Conservation (phyloP, 345 rosid genomes). For the Rhodamnia argentea region DNA sequence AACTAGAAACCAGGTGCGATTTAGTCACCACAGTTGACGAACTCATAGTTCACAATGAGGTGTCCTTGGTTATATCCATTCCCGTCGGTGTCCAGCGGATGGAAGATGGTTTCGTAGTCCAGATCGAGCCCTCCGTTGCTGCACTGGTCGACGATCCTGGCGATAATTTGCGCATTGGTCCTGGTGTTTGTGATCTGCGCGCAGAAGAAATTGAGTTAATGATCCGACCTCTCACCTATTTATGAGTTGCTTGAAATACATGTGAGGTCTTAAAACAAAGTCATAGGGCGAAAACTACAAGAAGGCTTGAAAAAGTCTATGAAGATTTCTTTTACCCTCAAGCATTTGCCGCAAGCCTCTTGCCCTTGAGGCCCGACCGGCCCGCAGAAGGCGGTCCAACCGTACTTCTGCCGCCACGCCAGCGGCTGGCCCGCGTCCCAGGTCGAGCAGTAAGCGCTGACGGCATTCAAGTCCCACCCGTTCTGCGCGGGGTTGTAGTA, state of each 20-base stretch:
- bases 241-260: not conserved
- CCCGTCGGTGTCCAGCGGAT: conserved; percentile 33
- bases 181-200: conserved; percentile 42
- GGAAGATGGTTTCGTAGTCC: conserved; percentile 32
- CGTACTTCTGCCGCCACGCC: conserved; percentile 47
- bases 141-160: conserved; percentile 64
- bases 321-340: conserved; percentile 9
- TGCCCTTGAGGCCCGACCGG: conserved; percentile 52
- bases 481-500: conserved; percentile 28
- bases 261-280: accelerated
- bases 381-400: conserved; percentile 67
- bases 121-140: conserved; percentile 53
- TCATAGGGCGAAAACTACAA: not conserved
- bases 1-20: not conserved
- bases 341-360: conserved; percentile 49
- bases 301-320: not conserved
- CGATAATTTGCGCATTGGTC: conserved; percentile 30
- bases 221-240: not conserved
- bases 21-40: conserved; percentile 22
- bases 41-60: conserved; percentile 24
- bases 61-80: conserved; percentile 23
- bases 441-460: conserved; percentile 46
- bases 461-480: conserved; percentile 40
- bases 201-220: not conserved
- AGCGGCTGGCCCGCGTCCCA: conserved; percentile 57